These are phyloP conservation scores for Hortiboletus rubellus DNA, from an alignment of 1,284 basidiomycete species.

Conservation along the genomic window DNA sequence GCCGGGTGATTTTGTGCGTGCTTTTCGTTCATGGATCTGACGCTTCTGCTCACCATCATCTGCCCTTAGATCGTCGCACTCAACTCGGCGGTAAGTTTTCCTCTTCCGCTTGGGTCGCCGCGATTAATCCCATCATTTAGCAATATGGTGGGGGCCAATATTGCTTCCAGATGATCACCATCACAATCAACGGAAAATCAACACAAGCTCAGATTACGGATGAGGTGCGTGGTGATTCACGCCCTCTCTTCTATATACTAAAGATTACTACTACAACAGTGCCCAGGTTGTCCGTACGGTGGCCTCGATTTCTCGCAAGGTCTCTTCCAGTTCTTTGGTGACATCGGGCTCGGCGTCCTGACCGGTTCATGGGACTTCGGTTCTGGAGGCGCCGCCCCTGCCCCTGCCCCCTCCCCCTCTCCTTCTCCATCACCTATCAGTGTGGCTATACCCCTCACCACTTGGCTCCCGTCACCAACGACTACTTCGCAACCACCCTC, in stretches of 20 bases:
- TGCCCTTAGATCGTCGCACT: slow-evolving; percentile 37
- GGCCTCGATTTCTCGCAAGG: slow-evolving; percentile 37
- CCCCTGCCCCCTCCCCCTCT: slow-evolving; percentile 23
- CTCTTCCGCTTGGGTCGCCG: background rate
- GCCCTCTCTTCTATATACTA: background rate
- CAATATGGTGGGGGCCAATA: slow-evolving; percentile 41
- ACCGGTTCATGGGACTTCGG: slow-evolving; percentile 43
- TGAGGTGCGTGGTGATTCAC: slow-evolving; percentile 37
- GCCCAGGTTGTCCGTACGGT: slow-evolving; percentile 49
- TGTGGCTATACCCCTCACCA: slow-evolving; percentile 9
- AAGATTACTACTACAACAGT: slow-evolving; percentile 34
- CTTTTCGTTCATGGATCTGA: background rate
- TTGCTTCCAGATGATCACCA: slow-evolving; percentile 58
- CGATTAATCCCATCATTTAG: slow-evolving; percentile 29
- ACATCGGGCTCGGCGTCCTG: slow-evolving; percentile 42
- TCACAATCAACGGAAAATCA: slow-evolving; percentile 54
- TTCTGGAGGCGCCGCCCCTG: slow-evolving; percentile 31
- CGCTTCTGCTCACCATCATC: background rate
- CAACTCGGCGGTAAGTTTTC: slow-evolving; percentile 23
- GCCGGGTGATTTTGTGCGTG: slow-evolving; percentile 29
- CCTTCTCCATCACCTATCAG: slow-evolving; percentile 18
- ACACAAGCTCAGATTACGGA: slow-evolving; percentile 56
- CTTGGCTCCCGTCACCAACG: slow-evolving; percentile 20
- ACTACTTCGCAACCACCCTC: slow-evolving; percentile 28
- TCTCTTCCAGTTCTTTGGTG: slow-evolving; percentile 52